Evolutionary conservation across 805 yeast species (phyloP).

Genomic region (Starmerella etchellsii): DNA sequence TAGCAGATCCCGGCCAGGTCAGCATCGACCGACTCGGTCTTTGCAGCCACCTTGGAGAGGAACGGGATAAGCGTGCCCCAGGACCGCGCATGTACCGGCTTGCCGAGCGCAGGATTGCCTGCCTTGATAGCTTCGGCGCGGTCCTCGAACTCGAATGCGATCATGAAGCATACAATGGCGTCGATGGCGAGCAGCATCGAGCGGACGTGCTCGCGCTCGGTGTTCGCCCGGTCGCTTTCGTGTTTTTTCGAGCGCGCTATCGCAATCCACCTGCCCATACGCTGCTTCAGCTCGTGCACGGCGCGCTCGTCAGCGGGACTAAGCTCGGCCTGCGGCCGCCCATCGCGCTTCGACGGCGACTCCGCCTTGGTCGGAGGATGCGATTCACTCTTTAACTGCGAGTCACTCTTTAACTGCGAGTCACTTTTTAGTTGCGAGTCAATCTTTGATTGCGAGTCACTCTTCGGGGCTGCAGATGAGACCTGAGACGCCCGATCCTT

Average conservation of each 20-base stretch:
- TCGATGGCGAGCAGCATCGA: conserved; percentile 31
- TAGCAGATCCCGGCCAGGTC: conserved; percentile 24
- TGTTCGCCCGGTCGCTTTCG: conserved; percentile 28
- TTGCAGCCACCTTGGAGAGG: conserved; percentile 22
- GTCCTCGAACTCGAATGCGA: conserved; percentile 32
- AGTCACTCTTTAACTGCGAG: no score
- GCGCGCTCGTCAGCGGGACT: conserved; percentile 2
- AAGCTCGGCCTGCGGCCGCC: no score
- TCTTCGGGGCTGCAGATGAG: no score
- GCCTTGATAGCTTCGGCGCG: conserved; percentile 23
- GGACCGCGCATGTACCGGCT: conserved; percentile 8
- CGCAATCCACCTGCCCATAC: conserved; percentile 29
- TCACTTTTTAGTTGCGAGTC: no score
- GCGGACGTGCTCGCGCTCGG: conserved; percentile 21
- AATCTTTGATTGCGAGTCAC: no score
- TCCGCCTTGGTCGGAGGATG: no score
- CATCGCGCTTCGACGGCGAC: no score
- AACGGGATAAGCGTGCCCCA: conserved; percentile 31
- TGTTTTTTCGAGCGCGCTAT: conserved; percentile 31
- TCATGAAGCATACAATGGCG: conserved; percentile 29
- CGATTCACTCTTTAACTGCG: no score
- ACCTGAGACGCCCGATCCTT: no score
- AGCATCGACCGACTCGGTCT: conserved; percentile 20
- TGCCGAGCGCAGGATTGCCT: conserved; percentile 3
- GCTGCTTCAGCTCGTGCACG: conserved; percentile 8